phyloP scores from a whole-genome alignment of 352 stramenopile genomes.

The Thalassiosira oceanica region DNA sequence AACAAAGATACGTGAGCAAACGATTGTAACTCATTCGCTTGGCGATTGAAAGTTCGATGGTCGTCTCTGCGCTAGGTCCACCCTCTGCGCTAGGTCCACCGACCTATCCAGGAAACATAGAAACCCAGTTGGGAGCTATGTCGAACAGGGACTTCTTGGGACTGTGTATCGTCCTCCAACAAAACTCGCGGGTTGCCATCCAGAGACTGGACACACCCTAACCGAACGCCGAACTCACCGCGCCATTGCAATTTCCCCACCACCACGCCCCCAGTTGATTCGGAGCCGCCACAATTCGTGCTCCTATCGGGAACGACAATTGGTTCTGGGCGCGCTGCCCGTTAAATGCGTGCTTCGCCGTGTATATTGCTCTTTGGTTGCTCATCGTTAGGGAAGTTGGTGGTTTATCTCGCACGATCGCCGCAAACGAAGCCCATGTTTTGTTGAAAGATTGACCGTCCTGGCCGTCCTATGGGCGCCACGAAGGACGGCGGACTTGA shows the following conservation, averaged over 20 bases:
- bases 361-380: constrained; percentile 23
- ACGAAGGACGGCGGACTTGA: too few relatives aligned
- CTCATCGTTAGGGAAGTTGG: too few relatives aligned
- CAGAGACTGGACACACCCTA: not conserved
- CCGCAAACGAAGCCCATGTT: too few relatives aligned
- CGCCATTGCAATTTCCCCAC: constrained; percentile 67
- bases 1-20: not conserved
- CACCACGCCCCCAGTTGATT: constrained; percentile 69
- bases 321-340: constrained; percentile 68
- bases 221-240: constrained; percentile 4
- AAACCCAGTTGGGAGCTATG: not conserved
- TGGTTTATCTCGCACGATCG: too few relatives aligned
- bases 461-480: too few relatives aligned
- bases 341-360: constrained; percentile 74
- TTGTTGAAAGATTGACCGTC: too few relatives aligned
- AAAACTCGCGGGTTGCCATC: not conserved
- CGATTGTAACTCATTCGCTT: too few relatives aligned
- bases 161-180: not conserved
- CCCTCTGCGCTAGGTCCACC: not conserved
- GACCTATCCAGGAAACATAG: not conserved
- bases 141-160: not conserved
- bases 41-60: too few relatives aligned
- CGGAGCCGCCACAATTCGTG: constrained; percentile 50
- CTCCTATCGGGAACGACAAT: constrained; percentile 63
- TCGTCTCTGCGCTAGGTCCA: too few relatives aligned